Base-by-base conservation (phyloP, 768 basidiomycete genomes). In the Trametes coccinea region DNA sequence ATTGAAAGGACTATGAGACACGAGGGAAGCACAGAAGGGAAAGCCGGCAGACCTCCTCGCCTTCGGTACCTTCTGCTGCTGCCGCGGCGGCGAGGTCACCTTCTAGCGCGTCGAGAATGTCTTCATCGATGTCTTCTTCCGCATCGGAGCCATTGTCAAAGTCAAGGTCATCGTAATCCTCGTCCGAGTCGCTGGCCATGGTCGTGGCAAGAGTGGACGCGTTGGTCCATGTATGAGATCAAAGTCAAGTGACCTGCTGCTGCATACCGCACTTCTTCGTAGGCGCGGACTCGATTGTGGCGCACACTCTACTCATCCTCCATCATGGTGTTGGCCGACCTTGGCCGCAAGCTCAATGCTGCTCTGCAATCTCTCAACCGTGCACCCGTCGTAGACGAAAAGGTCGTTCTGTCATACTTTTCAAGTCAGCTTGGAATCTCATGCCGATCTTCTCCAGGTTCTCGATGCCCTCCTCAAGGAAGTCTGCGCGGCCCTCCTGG, bases 391-490 rank as follows among this genome's bases (percentile, higher is more conserved):
- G 84, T 98, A 46, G 95, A 98, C 70, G 96, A 98, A 73, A 92
- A 93, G 81, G 95, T 90, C 66, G 33, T 77, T 74, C 58, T 44
- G 9, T 37, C 34, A 37, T 37, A 11, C 34, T 37, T 5, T 37
- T 1, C 22, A 22, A 37, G 11, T 11, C 34, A 5, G 34, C 34
- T 22, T 10, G 30, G 6, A 49, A 33, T 49, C 16, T 11, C 30
- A 13, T 49, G 13, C 9, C 27, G 29, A 29, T 31, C 48, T 33
- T 33, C 44, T 22, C 9, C 73, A 98, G 95, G 92, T 93, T 50
- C 86, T 99, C 70, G 97, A 99, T 79, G 85, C 87, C 3, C 86
- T 92, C 14, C 85, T 99, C 64, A 98, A 98, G 77, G 94, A 97
- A 76, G 92, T 99, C 64, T 94, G 92, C 49, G 84, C 93, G 29